These are phyloP conservation scores for Clathrus columnatus DNA, from an alignment of 768 basidiomycete genomes.

Conservation along the genomic window DNA sequence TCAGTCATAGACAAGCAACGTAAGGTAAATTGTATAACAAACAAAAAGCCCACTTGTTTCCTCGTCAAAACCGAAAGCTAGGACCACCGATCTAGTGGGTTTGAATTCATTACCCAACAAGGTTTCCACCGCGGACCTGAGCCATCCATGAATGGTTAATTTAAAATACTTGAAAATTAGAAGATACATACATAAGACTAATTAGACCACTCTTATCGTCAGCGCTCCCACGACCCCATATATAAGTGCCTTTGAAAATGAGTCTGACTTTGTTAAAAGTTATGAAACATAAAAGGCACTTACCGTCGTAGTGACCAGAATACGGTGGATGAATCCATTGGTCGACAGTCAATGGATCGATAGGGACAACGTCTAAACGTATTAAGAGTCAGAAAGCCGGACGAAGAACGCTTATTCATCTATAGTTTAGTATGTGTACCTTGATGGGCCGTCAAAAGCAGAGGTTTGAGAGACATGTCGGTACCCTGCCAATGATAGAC, in stretches of 20 bases:
- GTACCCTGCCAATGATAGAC: conserved; percentile 66
- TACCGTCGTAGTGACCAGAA: conserved; percentile 53
- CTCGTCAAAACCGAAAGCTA: conserved; percentile 72
- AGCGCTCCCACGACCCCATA: conserved; percentile 69
- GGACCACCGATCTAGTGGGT: conserved; percentile 53
- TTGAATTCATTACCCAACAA: conserved; percentile 53
- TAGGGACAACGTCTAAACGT: conserved; percentile 58
- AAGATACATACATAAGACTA: conserved; percentile 42
- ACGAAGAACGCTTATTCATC: background rate
- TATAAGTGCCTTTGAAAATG: conserved; percentile 35
- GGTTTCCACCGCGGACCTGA: conserved; percentile 50
- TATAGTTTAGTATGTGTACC: conserved; percentile 22
- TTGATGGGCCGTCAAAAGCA: conserved; percentile 63
- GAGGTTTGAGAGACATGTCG: conserved; percentile 52
- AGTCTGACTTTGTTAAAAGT: conserved; percentile 3
- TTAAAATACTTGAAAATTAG: background rate
- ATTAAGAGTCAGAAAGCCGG: background rate
- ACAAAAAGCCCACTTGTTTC: conserved; percentile 49
- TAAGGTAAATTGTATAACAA: conserved; percentile 8
- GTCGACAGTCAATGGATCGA: conserved; percentile 43
- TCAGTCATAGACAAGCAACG: background rate
- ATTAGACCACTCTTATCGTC: conserved; percentile 76
- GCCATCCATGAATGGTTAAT: background rate
- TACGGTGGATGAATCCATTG: conserved; percentile 57
- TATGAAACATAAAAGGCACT: background rate